Evolutionary conservation across 441 rosid species (phyloP), one percentile per base, ranked within the genome.

Genomic region (Euphorbia corollata): DNA sequence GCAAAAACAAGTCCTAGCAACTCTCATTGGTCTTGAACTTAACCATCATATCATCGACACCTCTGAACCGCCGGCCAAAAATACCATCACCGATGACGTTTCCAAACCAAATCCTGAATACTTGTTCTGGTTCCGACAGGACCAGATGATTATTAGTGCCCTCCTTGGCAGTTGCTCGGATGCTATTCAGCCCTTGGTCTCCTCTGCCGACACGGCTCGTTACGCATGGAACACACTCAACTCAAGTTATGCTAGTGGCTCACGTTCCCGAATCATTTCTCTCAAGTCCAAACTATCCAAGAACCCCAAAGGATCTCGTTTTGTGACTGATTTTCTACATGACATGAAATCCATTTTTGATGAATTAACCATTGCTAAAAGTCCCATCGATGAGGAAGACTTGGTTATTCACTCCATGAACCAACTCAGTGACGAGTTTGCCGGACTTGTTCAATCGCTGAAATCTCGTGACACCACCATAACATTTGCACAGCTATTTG

Each of bases 291-390:
- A 61, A 41, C 24, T 61, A 1, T 2, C 64, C 19, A 3, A 19
- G 8, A 61, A 2, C 39, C 24, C n/a, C 18, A 61, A 38, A 6
- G 64, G 51, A 16, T 36, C 64, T 13, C 38, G 19, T 10, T 0
- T 8, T 8, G 15, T 27, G 16, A 23, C 0, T 16, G 23, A 48
- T 7, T 64, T 64, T 27, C 32, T 27, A 27, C 36, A 47, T 64
- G 24, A 47, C 16, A 64, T 48, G 24, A 0, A 57, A 15, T n/a
- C 58, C 0, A 64, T 48, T 48, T 24, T 43, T 13, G 24, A 48
- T 27, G 67, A 64, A 27, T 11, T 64, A 8, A 30, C 64, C 41
- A 50, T 61, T 20, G 39, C 50, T 38, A 50, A 61, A 61, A 61
- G 39, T 19, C 30, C 50, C 19, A 10, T 61, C 0, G 8, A 22